Percentiles rank a stretch among this genome's conserved stretches.
phyloP scores from a whole-genome alignment of 2,329 filamentous ascomycete species.

The Ascochyta rabiei region DNA sequence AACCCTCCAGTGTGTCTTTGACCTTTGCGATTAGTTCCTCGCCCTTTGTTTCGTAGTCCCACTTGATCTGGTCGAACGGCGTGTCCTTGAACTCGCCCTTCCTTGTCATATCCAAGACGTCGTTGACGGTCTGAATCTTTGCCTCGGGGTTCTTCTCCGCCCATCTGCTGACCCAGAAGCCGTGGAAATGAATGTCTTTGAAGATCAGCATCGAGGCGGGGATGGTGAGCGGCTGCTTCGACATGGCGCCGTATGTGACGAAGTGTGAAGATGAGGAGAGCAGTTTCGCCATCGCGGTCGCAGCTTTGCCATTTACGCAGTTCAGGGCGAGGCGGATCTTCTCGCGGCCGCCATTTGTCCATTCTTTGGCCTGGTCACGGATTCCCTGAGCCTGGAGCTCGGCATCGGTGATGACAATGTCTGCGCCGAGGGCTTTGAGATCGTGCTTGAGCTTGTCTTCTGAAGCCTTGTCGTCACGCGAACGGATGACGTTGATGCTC shows the following conservation, averaged over 20 bases:
- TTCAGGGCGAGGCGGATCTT: constrained; percentile 81
- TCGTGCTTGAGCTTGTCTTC: constrained; percentile 70
- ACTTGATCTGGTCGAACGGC: constrained; percentile 80
- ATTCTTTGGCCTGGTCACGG: constrained; percentile 63
- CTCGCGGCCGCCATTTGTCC: constrained; percentile 74
- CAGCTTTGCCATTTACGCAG: constrained; percentile 89
- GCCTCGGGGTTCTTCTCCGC: constrained; percentile 74
- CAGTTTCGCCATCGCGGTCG: constrained; percentile 76
- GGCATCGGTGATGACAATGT: constrained; percentile 66
- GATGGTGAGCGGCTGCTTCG: constrained; percentile 79
- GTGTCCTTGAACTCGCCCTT: constrained; percentile 80
- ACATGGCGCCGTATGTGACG: constrained; percentile 97
- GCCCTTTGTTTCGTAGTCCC: constrained; percentile 81
- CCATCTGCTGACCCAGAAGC: constrained; percentile 96
- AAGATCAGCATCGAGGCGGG: constrained; percentile 91
- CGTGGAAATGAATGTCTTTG: constrained; percentile 84
- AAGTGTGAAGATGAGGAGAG: constrained; percentile 71
- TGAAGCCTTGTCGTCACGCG: constrained; percentile 72
- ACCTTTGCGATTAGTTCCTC: constrained; percentile 73
- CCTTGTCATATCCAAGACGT: constrained; percentile 78
- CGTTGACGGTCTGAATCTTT: constrained; percentile 81
- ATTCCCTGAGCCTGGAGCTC: constrained; percentile 68
- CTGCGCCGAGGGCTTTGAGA: constrained; percentile 65
- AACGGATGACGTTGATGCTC: constrained; percentile 87
- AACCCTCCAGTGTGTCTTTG: constrained; percentile 82